These are phyloP conservation scores for Camellia oleifera DNA, from an alignment of 179 eudicot species.

Conservation along the genomic window DNA sequence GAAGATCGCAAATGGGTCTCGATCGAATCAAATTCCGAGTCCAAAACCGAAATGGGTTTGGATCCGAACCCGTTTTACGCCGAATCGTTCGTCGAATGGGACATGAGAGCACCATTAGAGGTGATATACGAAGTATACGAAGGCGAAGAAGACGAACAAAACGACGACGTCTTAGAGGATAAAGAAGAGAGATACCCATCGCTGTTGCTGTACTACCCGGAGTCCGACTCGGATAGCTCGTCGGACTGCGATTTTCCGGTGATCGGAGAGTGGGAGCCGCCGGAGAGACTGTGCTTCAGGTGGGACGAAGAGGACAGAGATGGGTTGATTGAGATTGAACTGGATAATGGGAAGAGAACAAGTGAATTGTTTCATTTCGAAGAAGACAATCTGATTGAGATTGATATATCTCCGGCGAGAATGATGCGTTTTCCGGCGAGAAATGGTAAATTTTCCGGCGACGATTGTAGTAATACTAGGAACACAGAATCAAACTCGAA, in stretches of 20 bases:
- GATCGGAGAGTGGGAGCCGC: constrained; percentile 27
- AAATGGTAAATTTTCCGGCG: constrained; percentile 18
- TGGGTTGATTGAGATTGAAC: constrained; percentile 69
- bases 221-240: constrained; percentile 44
- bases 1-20: constrained; percentile 14
- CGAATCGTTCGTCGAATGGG: constrained; percentile 53
- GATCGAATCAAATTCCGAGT: neutral
- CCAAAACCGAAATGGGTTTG: neutral
- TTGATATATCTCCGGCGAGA: constrained; percentile 40
- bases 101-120: constrained; percentile 78
- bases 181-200: constrained; percentile 43
- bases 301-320: constrained; percentile 56
- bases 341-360: constrained; percentile 38
- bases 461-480: constrained; percentile 3
- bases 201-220: constrained; percentile 59
- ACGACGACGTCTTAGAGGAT: constrained; percentile 2
- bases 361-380: constrained; percentile 25
- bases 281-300: constrained; percentile 23
- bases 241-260: constrained; percentile 41
- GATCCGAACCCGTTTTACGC: constrained; percentile 7
- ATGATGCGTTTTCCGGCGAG: constrained; percentile 8
- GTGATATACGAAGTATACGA: constrained; percentile 76
- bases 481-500: too few species aligned
- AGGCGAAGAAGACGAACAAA: constrained; percentile 45
- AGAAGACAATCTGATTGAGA: constrained; percentile 56